Base-by-base conservation (phyloP, 2,329 filamentous ascomycete species). In the Diaporthe vaccinii region DNA sequence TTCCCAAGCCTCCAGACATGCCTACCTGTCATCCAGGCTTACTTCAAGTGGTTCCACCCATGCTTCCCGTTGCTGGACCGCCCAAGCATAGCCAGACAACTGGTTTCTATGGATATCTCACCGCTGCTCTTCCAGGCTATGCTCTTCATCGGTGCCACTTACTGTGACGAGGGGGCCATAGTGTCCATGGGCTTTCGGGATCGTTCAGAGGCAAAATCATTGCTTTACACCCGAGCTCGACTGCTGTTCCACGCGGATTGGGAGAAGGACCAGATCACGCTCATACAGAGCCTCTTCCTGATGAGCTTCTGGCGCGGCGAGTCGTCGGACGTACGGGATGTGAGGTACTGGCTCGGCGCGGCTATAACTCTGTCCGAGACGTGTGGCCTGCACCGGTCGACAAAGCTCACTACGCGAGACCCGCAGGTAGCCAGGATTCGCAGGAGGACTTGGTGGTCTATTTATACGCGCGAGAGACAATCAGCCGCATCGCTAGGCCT, bases 401-500 rank as follows among this genome's bases (percentile, higher is more conserved):
- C 65, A 28, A 74, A 72, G 31, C 72, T 76, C 49, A 76, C 75
- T 4, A 76, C 75, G 10, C 61, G 80, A 69, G 79, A 80, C 15
- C 78, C 79, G 8, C 79, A 81, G 44, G 74, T 77, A 14, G 79
- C 80, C 1, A 79, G 79, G 4, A 20, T 73, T 9, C n/a, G 39
- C 28, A 41, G 28, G n/a, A 20, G 49, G 6, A 58, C 65, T 22
- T 61, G 55, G 55, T 72, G 31, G 36, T 65, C 39, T 41, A 53
- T 55, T 10, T 75, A 84, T 81, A 83, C 84, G 2, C 80, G 83
- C 10, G 84, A 85, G 67, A 76, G 84, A 36, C 84, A 85, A 72
- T 82, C 83, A 0, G 82, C 83, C 0, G 83, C 83, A 6, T 83
- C 84, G 0, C 73, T 84, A 0, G 84, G 84, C 0, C 76, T 85